phyloP scores from a whole-genome alignment of 2,329 filamentous ascomycete species.

The Dothistroma pini region DNA sequence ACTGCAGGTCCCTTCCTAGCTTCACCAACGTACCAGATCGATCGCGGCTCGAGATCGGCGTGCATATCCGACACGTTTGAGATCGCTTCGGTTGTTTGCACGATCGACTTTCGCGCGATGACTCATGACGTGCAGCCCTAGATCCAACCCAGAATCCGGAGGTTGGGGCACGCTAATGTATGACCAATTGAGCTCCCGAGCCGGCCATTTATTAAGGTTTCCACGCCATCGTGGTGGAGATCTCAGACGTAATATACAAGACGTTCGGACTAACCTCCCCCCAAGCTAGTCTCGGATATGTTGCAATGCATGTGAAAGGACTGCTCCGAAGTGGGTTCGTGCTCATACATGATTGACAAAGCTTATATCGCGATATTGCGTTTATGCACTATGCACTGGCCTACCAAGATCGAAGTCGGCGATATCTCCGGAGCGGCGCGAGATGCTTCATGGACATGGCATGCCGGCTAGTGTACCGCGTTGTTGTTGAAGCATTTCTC shows the following conservation, averaged over 20 bases:
- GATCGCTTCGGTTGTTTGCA: no score
- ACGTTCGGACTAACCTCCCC: not conserved
- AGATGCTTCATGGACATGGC: not conserved
- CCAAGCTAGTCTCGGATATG: not conserved
- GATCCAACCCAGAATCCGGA: not conserved
- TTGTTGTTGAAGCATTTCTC: not conserved
- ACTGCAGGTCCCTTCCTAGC: not conserved
- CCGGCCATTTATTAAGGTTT: no score
- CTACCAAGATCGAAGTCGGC: not conserved
- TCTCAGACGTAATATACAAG: not conserved
- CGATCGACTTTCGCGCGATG: not conserved
- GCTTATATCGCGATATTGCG: not conserved
- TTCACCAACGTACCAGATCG: not conserved
- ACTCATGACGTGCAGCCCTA: constrained; percentile 1
- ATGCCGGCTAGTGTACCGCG: not conserved
- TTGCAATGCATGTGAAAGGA: not conserved
- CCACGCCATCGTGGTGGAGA: not conserved
- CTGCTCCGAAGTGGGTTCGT: not conserved
- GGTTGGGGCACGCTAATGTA: not conserved
- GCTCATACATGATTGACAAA: not conserved
- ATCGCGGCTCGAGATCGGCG: not conserved
- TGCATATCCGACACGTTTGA: not conserved
- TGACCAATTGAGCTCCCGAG: no score
- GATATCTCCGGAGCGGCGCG: not conserved
- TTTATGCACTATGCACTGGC: not conserved